A percentile compares a stretch with the other conserved stretches of the same genome.
These are phyloP conservation scores for Ophiocordyceps robertsii DNA, from an alignment of 2,329 filamentous ascomycete genomes.

Conservation along the genomic window DNA sequence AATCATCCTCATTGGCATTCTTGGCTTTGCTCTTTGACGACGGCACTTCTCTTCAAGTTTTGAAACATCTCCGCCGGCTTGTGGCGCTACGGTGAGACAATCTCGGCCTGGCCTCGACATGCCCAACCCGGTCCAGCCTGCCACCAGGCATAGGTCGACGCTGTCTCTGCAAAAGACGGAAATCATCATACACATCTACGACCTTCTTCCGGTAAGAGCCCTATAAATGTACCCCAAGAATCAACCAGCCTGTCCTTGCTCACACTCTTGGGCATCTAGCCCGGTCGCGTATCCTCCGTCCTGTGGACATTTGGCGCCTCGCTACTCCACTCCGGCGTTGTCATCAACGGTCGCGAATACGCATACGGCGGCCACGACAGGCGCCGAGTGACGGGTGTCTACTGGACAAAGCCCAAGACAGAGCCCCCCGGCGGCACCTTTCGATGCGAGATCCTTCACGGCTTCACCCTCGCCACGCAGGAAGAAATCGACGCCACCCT, in stretches of 20 bases:
- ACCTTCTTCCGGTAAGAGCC: conserved; percentile 51
- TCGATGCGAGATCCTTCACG: conserved; percentile 61
- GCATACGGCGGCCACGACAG: conserved; percentile 73
- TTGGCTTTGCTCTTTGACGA: background rate
- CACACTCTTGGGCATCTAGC: conserved; percentile 27
- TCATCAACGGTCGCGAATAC: conserved; percentile 69
- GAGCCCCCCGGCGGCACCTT: conserved; percentile 70
- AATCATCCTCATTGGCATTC: too few relatives aligned
- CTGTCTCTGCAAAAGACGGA: conserved; percentile 60
- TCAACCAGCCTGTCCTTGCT: background rate
- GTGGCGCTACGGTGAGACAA: background rate
- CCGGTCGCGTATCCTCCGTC: conserved; percentile 59
- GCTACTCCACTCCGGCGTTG: conserved; percentile 70
- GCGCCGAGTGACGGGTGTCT: conserved; percentile 60
- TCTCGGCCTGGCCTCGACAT: conserved; percentile 7
- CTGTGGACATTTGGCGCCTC: conserved; percentile 69
- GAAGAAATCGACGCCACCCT: conserved; percentile 61
- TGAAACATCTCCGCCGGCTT: background rate
- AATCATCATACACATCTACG: conserved; percentile 65
- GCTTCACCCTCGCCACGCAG: conserved; percentile 57
- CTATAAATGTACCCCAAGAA: background rate
- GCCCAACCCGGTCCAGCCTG: conserved; percentile 10
- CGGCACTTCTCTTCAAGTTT: background rate
- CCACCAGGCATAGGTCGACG: conserved; percentile 45
- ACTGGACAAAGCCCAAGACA: conserved; percentile 62